Base-by-base conservation (phyloP, 768 basidiomycete genomes). In the Tulasnella sp. region DNA sequence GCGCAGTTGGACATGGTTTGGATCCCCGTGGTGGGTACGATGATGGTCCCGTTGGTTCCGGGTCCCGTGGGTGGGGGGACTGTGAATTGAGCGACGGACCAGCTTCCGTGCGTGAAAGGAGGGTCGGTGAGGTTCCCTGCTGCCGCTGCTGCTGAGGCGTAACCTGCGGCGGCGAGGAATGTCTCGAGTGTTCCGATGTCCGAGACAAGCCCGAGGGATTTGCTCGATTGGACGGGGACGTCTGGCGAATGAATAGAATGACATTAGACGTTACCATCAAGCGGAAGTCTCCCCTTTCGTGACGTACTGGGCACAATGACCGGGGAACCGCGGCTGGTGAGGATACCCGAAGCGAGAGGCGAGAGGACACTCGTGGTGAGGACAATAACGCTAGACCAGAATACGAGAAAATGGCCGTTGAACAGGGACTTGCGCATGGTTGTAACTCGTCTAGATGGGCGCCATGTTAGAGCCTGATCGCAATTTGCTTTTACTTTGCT, bases 61-160 rank as follows among this genome's bases (percentile, higher is more conserved):
- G 19, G 12, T 6, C 67, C 26, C 5, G 12, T 7, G 8, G 8
- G 39, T 16, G 42, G 40, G 19, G 67, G 67, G 37, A 72, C 37
- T 37, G 12, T 47, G 71, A 72, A 72, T 34, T 72, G 62, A 5
- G 71, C 71, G 6, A 72, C 64, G 19, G 71, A 19, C 71, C 71
- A 72, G 26, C 11, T 22, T 6, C 64, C 64, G 22, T 22, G 62
- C 22, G 40, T 66, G 71, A 65, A 72, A 6, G 71, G 71, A 9
- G 71, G 37, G 39, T 62, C 36, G 16, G 59, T 63, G 35, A 72
- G 71, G 62, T 62, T 62, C 5, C 29, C 17, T 34, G 37, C 34
- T 16, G 44, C 14, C 2, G 71, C 62, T 5, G 71, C 62, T 5
- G 71, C 71, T 1, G 71, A 19, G 26, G 71, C 71, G 39, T 64